Conservation (phyloP, 208 protist species). For the Acanthamoeba quina region DNA sequence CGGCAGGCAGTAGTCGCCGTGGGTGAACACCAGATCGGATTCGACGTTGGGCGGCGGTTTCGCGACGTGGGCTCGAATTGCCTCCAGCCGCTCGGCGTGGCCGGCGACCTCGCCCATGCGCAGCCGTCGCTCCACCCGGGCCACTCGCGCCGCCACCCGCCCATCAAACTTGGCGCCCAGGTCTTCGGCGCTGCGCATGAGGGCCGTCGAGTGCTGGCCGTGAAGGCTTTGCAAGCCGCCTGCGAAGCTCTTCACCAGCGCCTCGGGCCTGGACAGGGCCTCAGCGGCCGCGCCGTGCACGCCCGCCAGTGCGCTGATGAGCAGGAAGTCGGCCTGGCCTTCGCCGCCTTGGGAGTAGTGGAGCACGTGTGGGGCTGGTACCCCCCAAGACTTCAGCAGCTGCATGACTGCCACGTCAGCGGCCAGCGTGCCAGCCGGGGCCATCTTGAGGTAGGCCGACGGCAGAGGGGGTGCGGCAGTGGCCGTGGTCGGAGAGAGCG, state of each 20-base stretch:
- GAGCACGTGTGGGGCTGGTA: background rate
- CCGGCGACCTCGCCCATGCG: background rate
- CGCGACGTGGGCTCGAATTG: background rate
- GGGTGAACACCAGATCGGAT: background rate
- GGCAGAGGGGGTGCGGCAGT: background rate
- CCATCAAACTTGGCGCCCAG: background rate
- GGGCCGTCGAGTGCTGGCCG: background rate
- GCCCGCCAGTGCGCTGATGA: background rate
- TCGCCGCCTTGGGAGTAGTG: background rate
- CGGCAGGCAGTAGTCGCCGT: slow-evolving; percentile 3
- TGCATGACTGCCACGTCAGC: background rate
- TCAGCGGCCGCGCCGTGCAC: background rate
- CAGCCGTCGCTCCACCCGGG: background rate
- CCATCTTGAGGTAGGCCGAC: slow-evolving; percentile 8
- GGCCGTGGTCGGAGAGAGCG: too few relatives aligned
- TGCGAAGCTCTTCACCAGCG: background rate
- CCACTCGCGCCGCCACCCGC: background rate
- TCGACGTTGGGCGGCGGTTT: background rate
- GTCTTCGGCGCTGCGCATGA: background rate
- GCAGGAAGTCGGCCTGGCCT: background rate
- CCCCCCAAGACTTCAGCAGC: background rate
- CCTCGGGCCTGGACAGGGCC: background rate
- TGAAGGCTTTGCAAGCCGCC: background rate
- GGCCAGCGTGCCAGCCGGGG: background rate
- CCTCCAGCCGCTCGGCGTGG: background rate